Base-by-base conservation (phyloP, 306 rosid species). In the Canavalia ensiformis region DNA sequence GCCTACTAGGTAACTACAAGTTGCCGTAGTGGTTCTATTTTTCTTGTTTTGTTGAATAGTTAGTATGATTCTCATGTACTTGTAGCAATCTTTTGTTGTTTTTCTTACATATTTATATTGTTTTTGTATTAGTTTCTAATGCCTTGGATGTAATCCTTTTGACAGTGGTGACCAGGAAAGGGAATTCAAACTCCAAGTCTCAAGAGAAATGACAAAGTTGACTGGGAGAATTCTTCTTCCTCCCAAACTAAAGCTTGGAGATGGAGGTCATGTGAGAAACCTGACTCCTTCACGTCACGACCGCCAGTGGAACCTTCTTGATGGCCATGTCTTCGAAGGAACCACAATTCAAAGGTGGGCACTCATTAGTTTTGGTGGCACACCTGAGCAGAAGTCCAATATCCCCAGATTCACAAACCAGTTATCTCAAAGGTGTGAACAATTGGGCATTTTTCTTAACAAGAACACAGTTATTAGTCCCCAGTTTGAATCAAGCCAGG, bases 241-340 rank as follows among this genome's bases (percentile, higher is more conserved):
- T 79, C 99, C 99, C 3, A 93, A 92, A 82, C 91, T 96, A 54
- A 96, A 90, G 87, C 97, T 96, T 67, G 99, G 99, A 12, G 91
- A 93, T 3, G 94, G 97, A 60, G 99, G 99, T 60, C 94, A 88
- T 68, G 85, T 90, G 51, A 87, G 91, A 46, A 94, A 93, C 76
- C 85, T 96, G 10, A 80, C 80, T 79, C 99, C 99, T 44, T 88
- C 93, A 4, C 98, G 99, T 6, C 90, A 84, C 6, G 99, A 96
- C 73, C 90, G 98, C 28, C 98, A 93, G 69, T 93, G 99, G 99
- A 96, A 93, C 92, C 86, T 96, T 54, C 75, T 93, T 12, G 94
- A 90, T 52, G 91, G 98, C 83, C 97, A 96, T 67, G 99, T 96
- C 35, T 85, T 86, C 1, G 99, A 96, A 84, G 99, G 97, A 84